These are phyloP conservation scores for Paragyromitra xinjiangensis DNA, from an alignment of 495 filamentous ascomycete species.

Conservation along the genomic window DNA sequence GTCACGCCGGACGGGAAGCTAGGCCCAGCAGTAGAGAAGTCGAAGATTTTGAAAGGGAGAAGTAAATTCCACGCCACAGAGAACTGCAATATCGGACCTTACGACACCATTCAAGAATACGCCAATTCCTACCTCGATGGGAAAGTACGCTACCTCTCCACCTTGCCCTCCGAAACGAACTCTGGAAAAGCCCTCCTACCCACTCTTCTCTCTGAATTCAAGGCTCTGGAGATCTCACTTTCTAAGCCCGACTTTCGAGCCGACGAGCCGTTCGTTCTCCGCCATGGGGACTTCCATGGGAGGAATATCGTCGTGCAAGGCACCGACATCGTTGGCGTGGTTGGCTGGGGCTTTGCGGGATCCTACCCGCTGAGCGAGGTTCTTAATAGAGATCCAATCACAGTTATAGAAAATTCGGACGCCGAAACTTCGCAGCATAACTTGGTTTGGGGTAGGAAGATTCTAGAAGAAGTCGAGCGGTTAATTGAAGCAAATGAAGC, in stretches of 20 bases:
- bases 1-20: background rate
- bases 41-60: conserved; percentile 5
- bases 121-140: background rate
- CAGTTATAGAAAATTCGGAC: background rate
- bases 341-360: conserved; percentile 20
- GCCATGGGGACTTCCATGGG: conserved; percentile 2
- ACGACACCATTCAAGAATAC: background rate
- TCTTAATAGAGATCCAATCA: background rate
- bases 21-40: background rate
- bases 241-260: background rate
- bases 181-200: background rate
- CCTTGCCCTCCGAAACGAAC: background rate
- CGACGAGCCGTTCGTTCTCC: background rate
- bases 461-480: background rate
- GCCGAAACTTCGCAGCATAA: background rate
- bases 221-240: background rate
- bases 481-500: background rate
- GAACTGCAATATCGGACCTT: conserved; percentile 5
- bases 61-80: background rate
- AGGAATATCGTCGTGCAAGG: conserved; percentile 17
- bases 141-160: conserved; percentile 3
- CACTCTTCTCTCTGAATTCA: background rate
- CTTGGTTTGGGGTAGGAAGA: background rate
- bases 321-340: conserved; percentile 18
- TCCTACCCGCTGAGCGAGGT: background rate